Evolutionary conservation across 1,139 yeast genomes (phyloP), one percentile per base, ranked within the genome.

Genomic region (Sugiyamaella novakii): DNA sequence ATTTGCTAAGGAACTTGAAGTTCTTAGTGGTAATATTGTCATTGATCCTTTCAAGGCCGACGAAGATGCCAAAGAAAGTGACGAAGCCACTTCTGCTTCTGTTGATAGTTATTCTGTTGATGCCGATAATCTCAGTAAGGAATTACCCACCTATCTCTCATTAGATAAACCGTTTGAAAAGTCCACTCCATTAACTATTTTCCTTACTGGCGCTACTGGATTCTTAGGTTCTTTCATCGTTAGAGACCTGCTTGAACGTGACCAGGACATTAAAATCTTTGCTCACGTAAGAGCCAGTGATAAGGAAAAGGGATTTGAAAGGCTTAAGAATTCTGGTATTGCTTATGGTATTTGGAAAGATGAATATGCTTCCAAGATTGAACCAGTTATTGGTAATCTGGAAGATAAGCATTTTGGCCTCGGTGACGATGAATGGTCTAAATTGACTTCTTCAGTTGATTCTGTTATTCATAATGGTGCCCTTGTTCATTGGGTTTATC

Each of bases 401-500:
- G 79, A 92, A 8, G 70, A 78, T 58, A 73, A 77, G 27, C 76
- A 84, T 43, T 84, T 92, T 65, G 98, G 97, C 0, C 66, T 87
- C 52, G 61, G 69, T n/a, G 75, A 76, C 24, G 62, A 61, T 1
- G 72, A 72, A 33, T 92, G 96, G 96, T 47, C 59, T 1, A 45
- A 64, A 4, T 75, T 94, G 54, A 70, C 81, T 3, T 69, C 77
- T 11, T 69, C 74, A 1, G 74, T 91, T 51, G 98, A 94, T 67
- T 84, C 85, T 3, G 82, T 94, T 46, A 80, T 94, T 54, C 99
- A 94, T 69, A 94, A 94, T 62, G 98, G 98, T 72, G 99, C 98
- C 3, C 76, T 91, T 55, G 99, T 94, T 36, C 98, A 94, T 69
- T 94, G 99, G 99, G 96, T 91, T 2, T 92, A 87, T 66, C 98